phyloP scores from a whole-genome alignment of 768 basidiomycete species.

The Tylopilus cervinicoccineus region DNA sequence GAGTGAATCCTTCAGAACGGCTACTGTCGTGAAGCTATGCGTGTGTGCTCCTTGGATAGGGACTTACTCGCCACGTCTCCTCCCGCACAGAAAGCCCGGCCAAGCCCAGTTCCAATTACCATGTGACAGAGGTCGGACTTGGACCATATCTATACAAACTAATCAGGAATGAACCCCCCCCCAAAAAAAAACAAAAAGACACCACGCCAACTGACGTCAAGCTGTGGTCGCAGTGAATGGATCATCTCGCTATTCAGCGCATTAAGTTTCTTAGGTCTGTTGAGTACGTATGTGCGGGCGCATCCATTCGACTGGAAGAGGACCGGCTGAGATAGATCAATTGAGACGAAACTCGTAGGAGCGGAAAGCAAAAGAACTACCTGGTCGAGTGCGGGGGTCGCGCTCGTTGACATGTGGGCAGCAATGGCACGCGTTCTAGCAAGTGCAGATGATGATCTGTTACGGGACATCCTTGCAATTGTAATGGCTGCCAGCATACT shows the following conservation, averaged over 20 bases:
- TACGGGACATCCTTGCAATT: conserved; percentile 29
- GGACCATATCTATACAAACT: conserved; percentile 60
- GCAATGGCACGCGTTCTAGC: conserved; percentile 30
- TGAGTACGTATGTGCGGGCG: conserved; percentile 70
- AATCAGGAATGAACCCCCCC: conserved; percentile 10
- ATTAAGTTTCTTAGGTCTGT: conserved; percentile 78
- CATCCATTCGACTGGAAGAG: conserved; percentile 64
- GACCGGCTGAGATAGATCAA: conserved; percentile 41
- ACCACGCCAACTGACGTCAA: conserved; percentile 53
- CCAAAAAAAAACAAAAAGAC: background rate
- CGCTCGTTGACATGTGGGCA: conserved; percentile 33
- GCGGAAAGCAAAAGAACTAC: background rate
- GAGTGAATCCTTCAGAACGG: conserved; percentile 50
- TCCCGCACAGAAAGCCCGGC: conserved; percentile 87
- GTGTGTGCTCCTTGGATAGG: conserved; percentile 1
- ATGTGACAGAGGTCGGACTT: conserved; percentile 64
- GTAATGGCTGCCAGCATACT: conserved; percentile 26
- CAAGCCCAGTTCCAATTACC: conserved; percentile 67
- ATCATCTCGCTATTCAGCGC: conserved; percentile 81
- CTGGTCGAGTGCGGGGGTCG: conserved; percentile 20
- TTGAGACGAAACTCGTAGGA: background rate
- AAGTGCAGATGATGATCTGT: conserved; percentile 23
- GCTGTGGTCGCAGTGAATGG: conserved; percentile 58
- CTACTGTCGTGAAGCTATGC: conserved; percentile 33
- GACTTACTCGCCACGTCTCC: conserved; percentile 87